Evolutionary conservation across 73 alveolate genomes (phyloP), one percentile per base, ranked within the genome.

Genomic region (Paramecium octaurelia): DNA sequence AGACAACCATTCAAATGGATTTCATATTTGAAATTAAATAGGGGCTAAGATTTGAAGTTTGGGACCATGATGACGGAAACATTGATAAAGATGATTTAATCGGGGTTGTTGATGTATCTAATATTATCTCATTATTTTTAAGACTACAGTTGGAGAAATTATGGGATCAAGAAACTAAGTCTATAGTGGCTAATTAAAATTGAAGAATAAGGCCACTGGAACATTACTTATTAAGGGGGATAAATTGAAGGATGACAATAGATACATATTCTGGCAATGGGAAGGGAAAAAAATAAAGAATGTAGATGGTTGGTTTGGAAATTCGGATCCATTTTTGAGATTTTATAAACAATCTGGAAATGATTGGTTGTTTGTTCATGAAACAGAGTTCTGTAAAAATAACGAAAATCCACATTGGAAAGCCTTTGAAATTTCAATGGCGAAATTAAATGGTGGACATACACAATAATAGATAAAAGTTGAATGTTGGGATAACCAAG

Each of bases 21-120:
- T 97, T 83, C 91, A 95, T 83, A 83, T 97, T 97, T 88, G 99
- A 97, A 94, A 93, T 87, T 34, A 96, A 96, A 71, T 96, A 97
- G 92, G 46, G 36, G 20, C 18, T 96, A 1, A 92, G 38, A 34
- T 86, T 95, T 92, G 96, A 88, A 69, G 96, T 96, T 27, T 86
- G 80, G 73, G 98, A 95, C 73, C 96, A 94, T 86, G 95, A 84
- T 46, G 96, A 85, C 5, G 92, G 87, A 48, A 43, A n/a, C 16
- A 12, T 73, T 29, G 93, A 92, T n/a, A 70, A 58, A 24, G 86
- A 92, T 34, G 98, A 96, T 20, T 69, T 70, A 64, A 90, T 96
- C 54, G 98, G 98, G 4, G 75, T 54, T 31, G 58, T 71, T 42
- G 95, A 95, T 21, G 88, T 75, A 64, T 31, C 46, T 21, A 3